Evolutionary conservation across 148 eudicot species (phyloP).

Genomic region (Rheum nobile): DNA sequence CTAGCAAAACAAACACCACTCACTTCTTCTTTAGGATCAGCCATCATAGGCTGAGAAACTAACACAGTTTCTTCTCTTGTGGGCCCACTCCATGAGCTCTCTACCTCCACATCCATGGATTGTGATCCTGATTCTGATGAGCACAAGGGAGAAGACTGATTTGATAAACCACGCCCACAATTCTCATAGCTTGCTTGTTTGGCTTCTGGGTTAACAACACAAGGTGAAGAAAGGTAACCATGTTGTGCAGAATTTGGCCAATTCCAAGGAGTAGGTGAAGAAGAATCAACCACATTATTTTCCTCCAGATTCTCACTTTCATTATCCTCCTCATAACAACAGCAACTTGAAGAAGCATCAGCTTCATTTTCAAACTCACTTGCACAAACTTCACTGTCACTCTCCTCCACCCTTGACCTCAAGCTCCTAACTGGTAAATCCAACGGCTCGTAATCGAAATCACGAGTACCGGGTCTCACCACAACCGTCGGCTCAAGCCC

Average conservation of each 20-base stretch:
- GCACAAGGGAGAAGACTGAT: constrained; percentile 18
- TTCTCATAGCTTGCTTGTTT: background rate
- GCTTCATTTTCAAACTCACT: constrained; percentile 17
- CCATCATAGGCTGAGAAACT: background rate
- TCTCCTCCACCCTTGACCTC: constrained; percentile 39
- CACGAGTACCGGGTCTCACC: constrained; percentile 21
- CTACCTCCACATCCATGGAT: constrained; percentile 3
- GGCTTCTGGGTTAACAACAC: background rate
- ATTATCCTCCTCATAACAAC: constrained; percentile 19
- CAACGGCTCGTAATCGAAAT: constrained; percentile 33
- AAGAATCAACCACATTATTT: constrained; percentile 15
- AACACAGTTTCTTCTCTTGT: background rate
- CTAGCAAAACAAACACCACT: background rate
- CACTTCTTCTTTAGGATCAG: constrained; percentile 13
- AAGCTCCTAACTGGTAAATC: constrained; percentile 65
- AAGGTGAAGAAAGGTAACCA: background rate
- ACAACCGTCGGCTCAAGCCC: constrained; percentile 30
- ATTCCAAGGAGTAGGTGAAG: constrained; percentile 24
- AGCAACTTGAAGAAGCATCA: constrained; percentile 3
- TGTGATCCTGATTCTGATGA: background rate
- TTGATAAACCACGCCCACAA: constrained; percentile 11
- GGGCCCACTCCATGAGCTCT: background rate
- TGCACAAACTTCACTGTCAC: constrained; percentile 22
- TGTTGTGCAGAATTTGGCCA: constrained; percentile 23
- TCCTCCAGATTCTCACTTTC: constrained; percentile 41